Base-by-base conservation (phyloP, 176 grass and related monocot species). In the Hyparrhenia diplandra region DNA sequence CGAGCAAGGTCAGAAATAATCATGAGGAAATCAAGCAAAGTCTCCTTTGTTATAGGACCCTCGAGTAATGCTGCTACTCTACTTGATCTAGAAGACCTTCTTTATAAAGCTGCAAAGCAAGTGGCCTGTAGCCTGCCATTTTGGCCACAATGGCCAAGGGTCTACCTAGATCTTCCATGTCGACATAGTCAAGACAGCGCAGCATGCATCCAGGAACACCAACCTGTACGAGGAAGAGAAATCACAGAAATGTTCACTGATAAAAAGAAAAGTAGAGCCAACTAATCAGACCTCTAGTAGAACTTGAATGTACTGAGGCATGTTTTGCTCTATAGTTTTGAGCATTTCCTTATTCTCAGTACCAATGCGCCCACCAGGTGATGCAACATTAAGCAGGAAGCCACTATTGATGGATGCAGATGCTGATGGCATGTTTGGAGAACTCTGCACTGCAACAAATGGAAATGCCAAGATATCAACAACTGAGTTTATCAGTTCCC, bases 1-100 rank as follows among this genome's bases (percentile, higher is more conserved):
- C 95, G 88, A 31, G 92, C 92, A 82, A 95, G 95, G 85, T 98
- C 95, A 89, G 95, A 98, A 91, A 98, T 40, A 74, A 95, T 98
- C 95, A 98, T 98, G 58, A 98, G 88, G 71, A 98, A 93, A 76
- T 98, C 95, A 34, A 98, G 92, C 67, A 95, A 82, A 70, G 79
- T 87, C 43, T 95, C 92, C 72, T 86, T 91, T 43, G 86, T 68
- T 28, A 89, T 72, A 71, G 90, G 81, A 36, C 82, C 83, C 74
- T 77, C 65, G 4, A 98, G 75, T 62, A 98, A 87, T 74, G 39
- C 42, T 36, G 81, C 81, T 67, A 98, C 92, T 78, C 90, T 82
- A 79, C 61, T 84, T 37, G 88, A 83, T 91, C 82, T 76, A 98
- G 67, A 78, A 98, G 84, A n/a, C 95, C 95, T 82, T 98, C 92